Base-by-base conservation (phyloP, 169 alveolate species). In the Cardiosporidium cionae region DNA sequence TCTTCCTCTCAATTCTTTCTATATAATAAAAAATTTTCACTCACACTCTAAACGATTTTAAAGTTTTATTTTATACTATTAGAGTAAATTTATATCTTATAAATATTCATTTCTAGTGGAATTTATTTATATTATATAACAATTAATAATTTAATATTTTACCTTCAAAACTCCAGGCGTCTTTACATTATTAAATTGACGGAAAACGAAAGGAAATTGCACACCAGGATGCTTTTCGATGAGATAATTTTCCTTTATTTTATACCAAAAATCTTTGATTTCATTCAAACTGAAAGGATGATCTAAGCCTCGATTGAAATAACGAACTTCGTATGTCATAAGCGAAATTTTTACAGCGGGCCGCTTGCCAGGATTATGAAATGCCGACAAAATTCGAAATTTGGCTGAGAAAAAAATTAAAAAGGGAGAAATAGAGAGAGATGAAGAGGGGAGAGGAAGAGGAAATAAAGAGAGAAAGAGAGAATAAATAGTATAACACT, bases 221-320 rank as follows among this genome's bases (percentile, higher is more conserved):
- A 91, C 84, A 5, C 93, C 95, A 0, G 90, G 90, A 33, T 87
- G 67, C 29, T 32, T 72, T 9, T 74, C 52, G 1, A 91, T 84
- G 25, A 89, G 65, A 72, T 89, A 91, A 69, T 88, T 88, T 66
- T 91, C 95, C 66, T 81, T 78, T 27, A 91, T 72, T 52, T 91
- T 91, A 77, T 84, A 91, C 73, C 87, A 82, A 53, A 78, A 83
- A 70, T 91, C 95, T 78, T 91, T 91, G 32, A 86, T 74, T 66
- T 91, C 95, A 70, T 89, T 91, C 58, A 91, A 76, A 23, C 89
- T 72, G 74, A 89, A 91, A 25, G 94, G 94, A 62, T 91, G 95
- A 76, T 91, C 95, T 34, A 78, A 66, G 3, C 95, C 95, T 32
- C 91, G 78, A 66, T 86, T 85, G 84, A 87, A 91, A 78, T 91